phyloP scores from a whole-genome alignment of 139 green algal species.

The Astrephomene gubernaculifera region DNA sequence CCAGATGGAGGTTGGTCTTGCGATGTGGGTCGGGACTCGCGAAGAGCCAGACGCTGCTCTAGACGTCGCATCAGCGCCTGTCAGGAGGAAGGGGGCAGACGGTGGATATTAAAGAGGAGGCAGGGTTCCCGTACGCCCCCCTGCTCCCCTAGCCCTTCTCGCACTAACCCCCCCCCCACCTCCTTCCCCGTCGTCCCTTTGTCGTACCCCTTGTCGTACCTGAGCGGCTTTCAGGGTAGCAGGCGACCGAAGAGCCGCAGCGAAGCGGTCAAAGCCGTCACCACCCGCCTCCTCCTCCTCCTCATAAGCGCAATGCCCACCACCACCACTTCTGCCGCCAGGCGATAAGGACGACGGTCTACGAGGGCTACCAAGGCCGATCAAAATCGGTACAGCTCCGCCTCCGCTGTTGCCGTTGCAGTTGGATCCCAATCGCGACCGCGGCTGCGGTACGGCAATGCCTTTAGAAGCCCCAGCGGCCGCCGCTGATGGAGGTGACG shows the following conservation, averaged over 20 bases:
- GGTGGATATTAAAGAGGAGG: no score
- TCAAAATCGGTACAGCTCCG: background rate
- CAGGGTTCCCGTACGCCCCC: no score
- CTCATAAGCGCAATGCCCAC: background rate
- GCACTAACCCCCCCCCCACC: no score
- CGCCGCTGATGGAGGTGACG: background rate
- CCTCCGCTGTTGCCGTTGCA: no score
- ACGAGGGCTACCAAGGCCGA: conserved; percentile 19
- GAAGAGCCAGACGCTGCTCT: conserved; percentile 51
- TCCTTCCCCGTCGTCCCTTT: no score
- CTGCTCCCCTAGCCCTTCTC: no score
- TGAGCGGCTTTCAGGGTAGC: conserved; percentile 66
- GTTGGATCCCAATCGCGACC: no score
- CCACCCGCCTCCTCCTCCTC: background rate
- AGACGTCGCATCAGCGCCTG: conserved; percentile 72
- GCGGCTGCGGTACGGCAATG: conserved; percentile 7
- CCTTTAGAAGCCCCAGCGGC: no score
- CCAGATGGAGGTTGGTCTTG: conserved; percentile 4
- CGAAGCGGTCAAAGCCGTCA: conserved; percentile 78
- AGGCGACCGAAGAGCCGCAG: conserved; percentile 64
- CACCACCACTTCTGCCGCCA: no score
- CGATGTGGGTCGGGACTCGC: background rate
- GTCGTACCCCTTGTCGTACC: conserved; percentile 20
- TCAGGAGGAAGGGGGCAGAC: no score
- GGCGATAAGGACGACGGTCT: no score